phyloP scores from a whole-genome alignment of 371 early-diverging fungal genomes.

The Entomophthora muscae region DNA sequence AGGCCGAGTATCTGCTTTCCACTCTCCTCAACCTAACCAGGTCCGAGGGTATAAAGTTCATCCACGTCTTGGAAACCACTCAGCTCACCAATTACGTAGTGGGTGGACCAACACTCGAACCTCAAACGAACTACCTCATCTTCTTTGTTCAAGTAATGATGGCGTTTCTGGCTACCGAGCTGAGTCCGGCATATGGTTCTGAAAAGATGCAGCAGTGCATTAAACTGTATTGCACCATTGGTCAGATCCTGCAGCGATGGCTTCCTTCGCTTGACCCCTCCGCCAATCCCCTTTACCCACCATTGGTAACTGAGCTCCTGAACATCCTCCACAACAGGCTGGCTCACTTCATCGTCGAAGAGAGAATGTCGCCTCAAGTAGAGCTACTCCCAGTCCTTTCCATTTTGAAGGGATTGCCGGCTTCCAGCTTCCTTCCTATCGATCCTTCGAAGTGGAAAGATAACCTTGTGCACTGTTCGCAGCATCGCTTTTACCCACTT shows the following conservation, averaged over 20 bases:
- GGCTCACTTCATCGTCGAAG: not conserved
- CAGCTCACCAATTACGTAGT: not conserved
- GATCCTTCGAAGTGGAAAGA: not conserved
- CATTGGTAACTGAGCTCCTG: not conserved
- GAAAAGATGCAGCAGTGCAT: constrained; percentile 1
- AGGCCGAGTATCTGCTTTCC: not conserved
- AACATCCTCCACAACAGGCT: not conserved
- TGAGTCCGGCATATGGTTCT: not conserved
- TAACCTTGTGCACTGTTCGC: not conserved
- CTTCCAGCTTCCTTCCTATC: not conserved
- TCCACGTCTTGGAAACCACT: not conserved
- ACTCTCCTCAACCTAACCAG: constrained; percentile 3
- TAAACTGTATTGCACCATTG: constrained; percentile 5
- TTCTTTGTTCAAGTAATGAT: constrained; percentile 3
- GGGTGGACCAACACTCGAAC: not conserved
- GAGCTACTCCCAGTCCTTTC: not conserved
- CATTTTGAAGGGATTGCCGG: not conserved
- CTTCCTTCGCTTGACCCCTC: not conserved
- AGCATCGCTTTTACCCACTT: constrained; percentile 2
- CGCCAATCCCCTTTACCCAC: not conserved
- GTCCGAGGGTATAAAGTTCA: constrained; percentile 6
- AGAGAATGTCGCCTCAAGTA: not conserved
- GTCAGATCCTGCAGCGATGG: not conserved
- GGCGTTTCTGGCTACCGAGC: not conserved
- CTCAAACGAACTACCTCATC: constrained; percentile 1